Base-by-base conservation (phyloP, 176 grass and related monocot genomes). In the Oryza meyeriana region DNA sequence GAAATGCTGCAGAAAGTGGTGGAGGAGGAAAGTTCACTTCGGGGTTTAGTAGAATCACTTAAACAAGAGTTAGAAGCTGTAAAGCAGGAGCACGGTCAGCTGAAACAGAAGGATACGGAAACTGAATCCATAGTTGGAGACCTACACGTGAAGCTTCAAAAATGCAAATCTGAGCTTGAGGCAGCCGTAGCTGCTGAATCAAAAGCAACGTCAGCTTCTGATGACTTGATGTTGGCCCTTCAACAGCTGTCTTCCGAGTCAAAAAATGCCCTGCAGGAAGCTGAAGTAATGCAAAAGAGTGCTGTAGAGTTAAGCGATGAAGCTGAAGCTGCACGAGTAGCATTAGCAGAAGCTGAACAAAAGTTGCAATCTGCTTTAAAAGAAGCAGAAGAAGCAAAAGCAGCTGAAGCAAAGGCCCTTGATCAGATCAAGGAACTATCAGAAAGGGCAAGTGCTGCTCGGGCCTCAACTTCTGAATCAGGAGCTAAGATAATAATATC, bases 121-220 rank as follows among this genome's bases (percentile, higher is more conserved):
- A 98, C 90, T 3, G 92, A 94, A 81, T 86, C 86, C 42, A 72
- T 91, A 34, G 87, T 98, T 9, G 84, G 82, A 27, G 86, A 98
- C 41, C 88, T 98, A 87, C 92, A 94, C 30, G 22, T 84, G 26
- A 98, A 94, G 79, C 86, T 98, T 92, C 90, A 98, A 72, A 94
- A 93, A 61, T 98, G 92, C 86, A 98, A 98, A 85, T 89, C 74
- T 81, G 95, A 94, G 79, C 90, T 98, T n/a, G 92, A 89, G 55
- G 95, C 88, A 75, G 95, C 95, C 77, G 86, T 92, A 27, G 32
- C 85, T 79, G 95, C 95, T 22, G 92, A 98, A 85, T 89, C 88
- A 32, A 92, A 91, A 82, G 92, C 88, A 67, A 92, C 90, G 35
- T 85, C 87, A 55, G 90, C 95, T 81, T 94, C 92, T 85, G 90